Evolutionary conservation across 2,329 filamentous ascomycete genomes (phyloP), one percentile per base, ranked within the genome.

Genomic region (Phialocephala sp.): DNA sequence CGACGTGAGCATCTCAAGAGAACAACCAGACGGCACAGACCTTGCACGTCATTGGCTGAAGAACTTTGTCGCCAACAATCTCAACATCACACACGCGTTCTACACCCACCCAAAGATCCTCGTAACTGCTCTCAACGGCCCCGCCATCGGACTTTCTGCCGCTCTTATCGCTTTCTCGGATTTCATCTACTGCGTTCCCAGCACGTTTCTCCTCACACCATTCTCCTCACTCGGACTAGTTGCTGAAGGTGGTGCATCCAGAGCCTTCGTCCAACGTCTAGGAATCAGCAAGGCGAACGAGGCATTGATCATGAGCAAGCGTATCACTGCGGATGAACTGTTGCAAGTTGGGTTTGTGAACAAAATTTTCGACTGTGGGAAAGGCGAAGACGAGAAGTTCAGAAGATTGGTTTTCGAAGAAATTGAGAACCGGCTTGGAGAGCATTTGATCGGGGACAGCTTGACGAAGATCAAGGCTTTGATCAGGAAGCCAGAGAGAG

Each of bases 31-130:
- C 22, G 73, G 76, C 15, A 68, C 69, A 62, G 79, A 83, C 64
- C 66, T 76, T 8, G 81, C 83, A 74, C 76, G 77, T 60, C 82
- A 87, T 71, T 89, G 88, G 81, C 85, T 96, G 41, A 83, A 85
- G 60, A 82, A 77, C 75, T 97, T 98, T 79, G 90, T 92, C 12
- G 83, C 90, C 71, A 90, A 91, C 83, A 98, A 98, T 83, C 86
- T 97, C 64, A 91, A 97, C 84, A 86, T 92, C 73, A 95, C 94
- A 1, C 90, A 92, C 73, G 90, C 93, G 72, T 97, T 98, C 82
- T 94, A 95, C 82, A 89, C 89, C 15, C 95, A 98, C 80, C 92
- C 93, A 73, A 97, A 98, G 81, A 91, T 98, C 79, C 91, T 98
- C 27, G 86, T 98, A 66, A 89, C 90, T 0, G 95, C 92, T 0